Evolutionary conservation across 2,329 filamentous ascomycete genomes (phyloP).

Genomic region (Trichoderma aggressivum): DNA sequence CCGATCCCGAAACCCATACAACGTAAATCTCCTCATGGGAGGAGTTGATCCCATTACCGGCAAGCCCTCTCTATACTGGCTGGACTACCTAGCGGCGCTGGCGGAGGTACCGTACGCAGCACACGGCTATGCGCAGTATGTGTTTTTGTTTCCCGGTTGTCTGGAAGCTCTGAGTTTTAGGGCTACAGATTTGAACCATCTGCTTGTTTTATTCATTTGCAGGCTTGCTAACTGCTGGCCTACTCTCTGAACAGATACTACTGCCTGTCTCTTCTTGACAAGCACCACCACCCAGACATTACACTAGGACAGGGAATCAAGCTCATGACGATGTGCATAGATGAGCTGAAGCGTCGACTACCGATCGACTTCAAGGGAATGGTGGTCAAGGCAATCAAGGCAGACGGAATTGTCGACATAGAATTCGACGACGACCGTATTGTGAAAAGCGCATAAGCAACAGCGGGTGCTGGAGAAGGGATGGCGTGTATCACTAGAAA

Average conservation of each 20-base stretch:
- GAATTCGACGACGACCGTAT: slow-evolving; percentile 80
- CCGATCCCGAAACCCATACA: slow-evolving; percentile 90
- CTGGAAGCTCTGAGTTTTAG: not conserved
- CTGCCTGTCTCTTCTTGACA: slow-evolving; percentile 95
- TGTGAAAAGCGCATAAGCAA: slow-evolving; percentile 56
- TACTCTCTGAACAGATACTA: slow-evolving; percentile 66
- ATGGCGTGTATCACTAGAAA: slow-evolving; percentile 37
- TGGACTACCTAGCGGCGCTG: slow-evolving; percentile 90
- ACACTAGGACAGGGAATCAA: slow-evolving; percentile 84
- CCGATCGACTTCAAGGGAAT: slow-evolving; percentile 99
- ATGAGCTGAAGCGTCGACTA: slow-evolving; percentile 94
- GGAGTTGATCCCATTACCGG: slow-evolving; percentile 89
- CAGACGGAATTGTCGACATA: slow-evolving; percentile 84
- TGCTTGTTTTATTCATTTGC: not conserved
- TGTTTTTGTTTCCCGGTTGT: slow-evolving; percentile 7
- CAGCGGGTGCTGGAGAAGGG: slow-evolving; percentile 18
- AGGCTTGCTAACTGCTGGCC: not conserved
- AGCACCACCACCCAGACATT: slow-evolving; percentile 97
- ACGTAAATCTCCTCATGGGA: slow-evolving; percentile 91
- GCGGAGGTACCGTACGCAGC: slow-evolving; percentile 91
- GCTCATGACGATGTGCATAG: slow-evolving; percentile 89
- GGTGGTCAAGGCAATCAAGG: slow-evolving; percentile 89
- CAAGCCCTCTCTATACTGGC: slow-evolving; percentile 92
- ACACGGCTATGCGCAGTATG: slow-evolving; percentile 95
- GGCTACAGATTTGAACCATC: not conserved